A percentile compares a stretch with the other conserved stretches of the same genome.
Evolutionary conservation across 2,329 filamentous ascomycete genomes (phyloP).

Genomic region (Talaromyces marneffei): DNA sequence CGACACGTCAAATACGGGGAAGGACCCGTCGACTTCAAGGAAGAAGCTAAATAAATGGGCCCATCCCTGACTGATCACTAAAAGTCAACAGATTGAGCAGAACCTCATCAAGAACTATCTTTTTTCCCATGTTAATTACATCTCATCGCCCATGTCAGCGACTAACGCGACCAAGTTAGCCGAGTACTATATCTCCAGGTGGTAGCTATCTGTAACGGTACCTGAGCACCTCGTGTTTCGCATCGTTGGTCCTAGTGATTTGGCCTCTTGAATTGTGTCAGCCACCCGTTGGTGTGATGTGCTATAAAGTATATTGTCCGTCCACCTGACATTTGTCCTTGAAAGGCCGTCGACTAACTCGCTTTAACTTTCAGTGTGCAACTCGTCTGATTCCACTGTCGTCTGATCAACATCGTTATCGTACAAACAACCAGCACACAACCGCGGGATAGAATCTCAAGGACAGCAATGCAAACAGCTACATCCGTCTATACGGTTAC

Average conservation of each 20-base stretch:
- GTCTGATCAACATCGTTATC: neutral
- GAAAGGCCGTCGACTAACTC: neutral
- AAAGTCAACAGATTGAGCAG: no score
- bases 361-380: neutral
- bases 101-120: neutral
- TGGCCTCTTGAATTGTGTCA: constrained; percentile 1
- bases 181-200: neutral
- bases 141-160: neutral
- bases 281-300: neutral
- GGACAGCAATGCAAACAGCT: constrained; percentile 6
- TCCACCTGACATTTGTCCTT: neutral
- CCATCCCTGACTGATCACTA: neutral
- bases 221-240: constrained; percentile 3
- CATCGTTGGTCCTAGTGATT: constrained; percentile 3
- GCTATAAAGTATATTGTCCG: neutral
- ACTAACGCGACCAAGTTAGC: neutral
- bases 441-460: neutral
- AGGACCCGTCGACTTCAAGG: neutral
- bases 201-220: constrained; percentile 6
- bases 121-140: neutral
- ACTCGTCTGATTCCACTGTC: neutral
- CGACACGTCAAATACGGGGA: neutral
- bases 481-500: constrained; percentile 3
- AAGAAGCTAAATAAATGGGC: neutral
- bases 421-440: neutral